Conservation (phyloP, 768 basidiomycete species). For the Collybiopsis luxurians region DNA sequence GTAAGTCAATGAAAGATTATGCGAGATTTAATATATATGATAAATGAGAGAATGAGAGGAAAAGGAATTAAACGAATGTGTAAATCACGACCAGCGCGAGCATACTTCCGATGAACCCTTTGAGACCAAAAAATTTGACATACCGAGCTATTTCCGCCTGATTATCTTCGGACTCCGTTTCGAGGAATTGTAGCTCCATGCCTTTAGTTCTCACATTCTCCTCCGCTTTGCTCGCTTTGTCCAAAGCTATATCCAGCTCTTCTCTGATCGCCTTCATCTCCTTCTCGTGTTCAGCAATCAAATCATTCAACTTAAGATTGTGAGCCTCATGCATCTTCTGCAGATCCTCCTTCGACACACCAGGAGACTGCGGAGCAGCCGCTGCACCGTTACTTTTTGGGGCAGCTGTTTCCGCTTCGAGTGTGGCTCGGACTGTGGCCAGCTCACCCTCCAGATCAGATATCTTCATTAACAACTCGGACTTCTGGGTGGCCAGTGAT, state of each 20-base stretch:
- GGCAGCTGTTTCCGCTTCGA: conserved; percentile 44
- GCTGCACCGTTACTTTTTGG: conserved; percentile 55
- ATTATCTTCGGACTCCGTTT: conserved; percentile 75
- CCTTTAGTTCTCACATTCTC: conserved; percentile 64
- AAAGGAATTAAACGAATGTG: conserved; percentile 41
- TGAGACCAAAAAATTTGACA: conserved; percentile 58
- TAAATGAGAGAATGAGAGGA: too few relatives aligned
- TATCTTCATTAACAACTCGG: conserved; percentile 56
- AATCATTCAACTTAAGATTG: conserved; percentile 73
- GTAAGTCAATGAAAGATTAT: conserved; percentile 36
- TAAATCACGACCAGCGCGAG: conserved; percentile 55
- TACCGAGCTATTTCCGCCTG: conserved; percentile 79
- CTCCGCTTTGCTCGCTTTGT: conserved; percentile 51
- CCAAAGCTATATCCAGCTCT: conserved; percentile 53
- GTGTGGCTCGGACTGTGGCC: conserved; percentile 56
- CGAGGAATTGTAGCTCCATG: conserved; percentile 81
- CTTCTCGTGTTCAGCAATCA: conserved; percentile 67
- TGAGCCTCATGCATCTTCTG: conserved; percentile 81
- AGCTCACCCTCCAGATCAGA: conserved; percentile 81
- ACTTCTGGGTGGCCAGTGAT: conserved; percentile 55
- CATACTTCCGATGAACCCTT: conserved; percentile 51
- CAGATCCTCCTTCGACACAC: conserved; percentile 74
- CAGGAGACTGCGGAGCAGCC: conserved; percentile 37
- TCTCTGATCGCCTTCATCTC: conserved; percentile 48
- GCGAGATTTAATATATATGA: conserved; percentile 16